Evolutionary conservation across 139 green algal genomes (phyloP), one percentile per base, ranked within the genome.

Genomic region (Picochlorum sp.): DNA sequence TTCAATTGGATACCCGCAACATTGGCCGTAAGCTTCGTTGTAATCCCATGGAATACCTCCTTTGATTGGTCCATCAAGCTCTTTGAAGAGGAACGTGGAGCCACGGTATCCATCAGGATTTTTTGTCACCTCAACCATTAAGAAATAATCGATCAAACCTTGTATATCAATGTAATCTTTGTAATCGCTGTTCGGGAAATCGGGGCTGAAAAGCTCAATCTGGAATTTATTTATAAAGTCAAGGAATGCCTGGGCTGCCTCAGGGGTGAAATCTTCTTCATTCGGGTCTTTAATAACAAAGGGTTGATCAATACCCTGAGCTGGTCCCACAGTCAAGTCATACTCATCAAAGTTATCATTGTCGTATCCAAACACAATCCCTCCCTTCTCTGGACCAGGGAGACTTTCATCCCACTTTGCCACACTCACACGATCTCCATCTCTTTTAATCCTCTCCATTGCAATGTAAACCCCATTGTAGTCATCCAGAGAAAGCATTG

Each of bases 1-100:
- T 18, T 72, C 59, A 5, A 91, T 83, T 6, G 84, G 84, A 63
- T 83, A 92, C 24, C 84, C 81, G 65, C 84, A 92, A 76, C 84
- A 92, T n/a, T 66, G 47, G 2, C 84, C 84, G 68, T 83, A 91
- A 0, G 83, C 84, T 70, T 87, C 81, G 18, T 75, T 69, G 40
- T 70, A 67, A 59, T 75, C 67, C 67, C 67, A 74, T 3, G 41
- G 24, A 7, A 61, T 61, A 9, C 67, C 67, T 8, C 49, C 50
- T 0, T 36, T 33, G 44, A 75, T n/a, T 1, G 61, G 67, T 0
- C 28, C 26, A 16, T 65, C 67, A 7, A 18, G 10, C 36, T 75
- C 67, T 59, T 75, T 75, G 56, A 67, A 35, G 35, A 75, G 29
- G 47, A 67, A 75, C 12, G 44, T 61, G 9, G 61, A 70, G 5